A percentile compares a stretch with the other conserved stretches of the same genome.
Evolutionary conservation across 192 early-diverging fungal species (phyloP).

Genomic region (Rhizophagus clarus): DNA sequence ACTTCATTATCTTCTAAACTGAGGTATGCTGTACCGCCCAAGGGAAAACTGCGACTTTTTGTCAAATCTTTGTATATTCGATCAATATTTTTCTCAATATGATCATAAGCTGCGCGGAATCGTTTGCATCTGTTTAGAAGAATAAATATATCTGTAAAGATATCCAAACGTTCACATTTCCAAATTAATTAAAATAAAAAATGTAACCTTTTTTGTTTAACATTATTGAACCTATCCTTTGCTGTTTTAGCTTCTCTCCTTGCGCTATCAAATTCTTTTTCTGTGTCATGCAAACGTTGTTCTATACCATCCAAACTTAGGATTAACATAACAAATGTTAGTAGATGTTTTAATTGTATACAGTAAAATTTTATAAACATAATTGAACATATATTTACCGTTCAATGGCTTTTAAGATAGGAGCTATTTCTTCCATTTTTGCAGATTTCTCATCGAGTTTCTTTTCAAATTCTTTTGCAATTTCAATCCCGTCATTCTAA

Average conservation of each 20-base stretch:
- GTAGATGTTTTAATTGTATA: neutral
- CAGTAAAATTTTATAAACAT: neutral
- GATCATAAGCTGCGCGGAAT: conserved; percentile 85
- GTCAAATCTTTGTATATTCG: conserved; percentile 96
- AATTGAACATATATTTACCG: conserved; percentile 34
- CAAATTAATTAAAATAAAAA: neutral
- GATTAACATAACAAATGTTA: neutral
- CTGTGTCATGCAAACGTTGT: conserved; percentile 73
- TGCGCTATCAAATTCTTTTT: conserved; percentile 81
- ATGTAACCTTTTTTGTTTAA: conserved; percentile 74
- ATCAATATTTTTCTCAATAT: conserved; percentile 92
- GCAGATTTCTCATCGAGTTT: conserved; percentile 54
- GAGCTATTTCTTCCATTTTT: conserved; percentile 86
- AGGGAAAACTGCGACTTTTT: conserved; percentile 77
- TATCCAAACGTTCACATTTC: neutral
- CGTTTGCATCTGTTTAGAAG: conserved; percentile 46
- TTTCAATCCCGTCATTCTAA: conserved; percentile 37
- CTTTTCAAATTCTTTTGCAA: conserved; percentile 71
- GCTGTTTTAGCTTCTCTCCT: conserved; percentile 79
- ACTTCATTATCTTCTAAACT: conserved; percentile 85
- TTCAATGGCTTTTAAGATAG: conserved; percentile 89
- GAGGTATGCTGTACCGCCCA: conserved; percentile 95
- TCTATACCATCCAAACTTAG: conserved; percentile 77
- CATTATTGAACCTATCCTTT: conserved; percentile 76
- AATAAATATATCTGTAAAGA: neutral